Evolutionary conservation across 306 rosid species (phyloP).

Genomic region (Malus asiatica): DNA sequence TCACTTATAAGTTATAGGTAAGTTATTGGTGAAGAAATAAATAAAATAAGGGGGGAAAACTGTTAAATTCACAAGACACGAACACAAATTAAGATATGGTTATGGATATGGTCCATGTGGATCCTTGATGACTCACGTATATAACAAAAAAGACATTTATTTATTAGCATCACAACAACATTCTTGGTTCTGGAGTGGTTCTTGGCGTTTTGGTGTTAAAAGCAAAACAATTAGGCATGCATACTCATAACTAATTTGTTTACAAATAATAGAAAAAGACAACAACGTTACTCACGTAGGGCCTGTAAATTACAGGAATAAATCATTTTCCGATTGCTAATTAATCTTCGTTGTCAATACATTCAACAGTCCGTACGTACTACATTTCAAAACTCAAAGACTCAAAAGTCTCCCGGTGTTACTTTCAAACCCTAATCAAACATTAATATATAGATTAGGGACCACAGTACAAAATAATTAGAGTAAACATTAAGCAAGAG

Average conservation of each 20-base stretch:
- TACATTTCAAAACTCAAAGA: no score
- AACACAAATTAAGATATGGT: no score
- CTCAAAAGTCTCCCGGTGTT: neutral
- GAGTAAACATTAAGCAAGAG: neutral
- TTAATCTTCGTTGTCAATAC: neutral
- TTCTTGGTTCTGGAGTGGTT: neutral
- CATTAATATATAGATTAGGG: no score
- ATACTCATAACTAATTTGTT: neutral
- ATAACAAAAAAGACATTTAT: neutral
- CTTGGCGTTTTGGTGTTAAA: neutral
- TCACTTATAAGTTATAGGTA: no score
- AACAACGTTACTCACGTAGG: neutral
- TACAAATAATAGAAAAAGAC: neutral
- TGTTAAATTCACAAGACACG: no score
- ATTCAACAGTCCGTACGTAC: neutral
- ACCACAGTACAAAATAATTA: no score
- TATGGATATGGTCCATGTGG: neutral
- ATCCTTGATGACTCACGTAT: neutral
- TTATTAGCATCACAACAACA: neutral
- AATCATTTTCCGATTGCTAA: neutral
- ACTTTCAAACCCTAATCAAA: neutral
- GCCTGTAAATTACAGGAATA: neutral
- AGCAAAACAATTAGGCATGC: neutral
- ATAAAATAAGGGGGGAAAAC: no score
- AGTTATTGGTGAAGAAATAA: no score